Base-by-base conservation (phyloP, 202 grass and related monocot genomes). In the Elaeis oleifera region DNA sequence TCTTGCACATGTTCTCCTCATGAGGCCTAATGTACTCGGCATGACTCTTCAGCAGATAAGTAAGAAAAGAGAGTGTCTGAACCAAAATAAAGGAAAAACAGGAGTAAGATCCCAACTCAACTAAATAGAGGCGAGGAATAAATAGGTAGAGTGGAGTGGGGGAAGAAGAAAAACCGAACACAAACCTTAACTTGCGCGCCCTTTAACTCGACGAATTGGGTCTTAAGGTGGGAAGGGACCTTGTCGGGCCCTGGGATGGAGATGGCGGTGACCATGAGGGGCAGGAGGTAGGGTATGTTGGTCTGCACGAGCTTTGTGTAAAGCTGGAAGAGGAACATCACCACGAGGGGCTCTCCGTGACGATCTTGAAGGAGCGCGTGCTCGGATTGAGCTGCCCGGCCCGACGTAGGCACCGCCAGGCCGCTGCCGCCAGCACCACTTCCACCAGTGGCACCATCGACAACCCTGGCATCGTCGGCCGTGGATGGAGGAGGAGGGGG, bases 1-100 rank as follows among this genome's bases (percentile, higher is more conserved):
- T 99, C 78, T 89, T 92, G 88, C 94, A 99, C 79, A 99, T 99
- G 80, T 88, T 94, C 81, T 94, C 89, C 78, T 99, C 94, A 49
- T 84, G 87, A 75, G 88, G 64, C 60, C 87, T 88, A 71, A 99
- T 99, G 70, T 81, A 86, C 72, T 99, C 94, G 16, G 94, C 85
- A 59, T 99, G 88, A 78, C 85, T 99, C 80, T 92, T 99, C 78
- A 99, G 85, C 23, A 99, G 68, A 74, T 99, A 99, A 0, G 94
- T 89, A 70, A 99, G 61, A 59, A 99, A 99, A 16, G 94, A 99
- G 61, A 99, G 61, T 6, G 94, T 99, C 94, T 99, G 81, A 60
- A 61, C 61, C 73, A 23, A 75, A 78, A 76, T 51, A 51, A 49
- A 31, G 0, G 6, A 31, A 31, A 78, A 59, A 58, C 27, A 17